Percentiles rank a stretch among this genome's conserved stretches.
These are phyloP conservation scores for Teunomyces aglyptinius DNA, from an alignment of 805 yeast species.

Conservation along the genomic window DNA sequence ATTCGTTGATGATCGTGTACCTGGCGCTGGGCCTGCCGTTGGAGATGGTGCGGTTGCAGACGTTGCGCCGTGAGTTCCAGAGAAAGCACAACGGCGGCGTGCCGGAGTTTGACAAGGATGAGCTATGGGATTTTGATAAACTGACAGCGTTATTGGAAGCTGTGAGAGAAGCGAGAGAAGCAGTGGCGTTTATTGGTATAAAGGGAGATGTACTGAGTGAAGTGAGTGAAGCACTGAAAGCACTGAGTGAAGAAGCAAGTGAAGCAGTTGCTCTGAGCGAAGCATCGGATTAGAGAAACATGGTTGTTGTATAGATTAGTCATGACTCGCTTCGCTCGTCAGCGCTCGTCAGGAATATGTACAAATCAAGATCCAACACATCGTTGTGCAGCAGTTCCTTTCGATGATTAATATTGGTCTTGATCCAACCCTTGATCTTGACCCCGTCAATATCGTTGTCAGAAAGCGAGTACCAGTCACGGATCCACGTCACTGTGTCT, in stretches of 20 bases:
- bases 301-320: too few relatives aligned
- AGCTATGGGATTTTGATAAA: slow-evolving; percentile 51
- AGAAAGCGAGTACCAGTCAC: slow-evolving; percentile 36
- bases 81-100: too few relatives aligned
- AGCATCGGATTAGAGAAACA: too few relatives aligned
- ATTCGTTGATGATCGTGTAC: slow-evolving; percentile 58
- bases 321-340: too few relatives aligned
- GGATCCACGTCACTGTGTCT: slow-evolving; percentile 35
- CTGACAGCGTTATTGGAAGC: slow-evolving; percentile 47
- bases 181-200: slow-evolving; percentile 52
- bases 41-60: slow-evolving; percentile 46
- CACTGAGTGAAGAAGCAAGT: too few relatives aligned
- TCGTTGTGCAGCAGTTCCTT: slow-evolving; percentile 28
- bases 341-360: too few relatives aligned
- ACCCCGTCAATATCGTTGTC: slow-evolving; percentile 8
- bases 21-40: slow-evolving; percentile 64
- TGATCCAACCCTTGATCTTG: slow-evolving; percentile 37
- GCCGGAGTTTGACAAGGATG: too few relatives aligned
- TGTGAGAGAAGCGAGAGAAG: slow-evolving; percentile 54
- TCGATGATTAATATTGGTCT: slow-evolving; percentile 20
- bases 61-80: slow-evolving; percentile 41
- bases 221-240: too few relatives aligned
- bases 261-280: slow-evolving; percentile 16
- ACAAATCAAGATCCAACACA: slow-evolving; percentile 40
- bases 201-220: not conserved